Percentiles rank a stretch among this genome's conserved stretches.
Conservation (phyloP, 2,329 filamentous ascomycete species). For the Cladobotryum mycophilum region DNA sequence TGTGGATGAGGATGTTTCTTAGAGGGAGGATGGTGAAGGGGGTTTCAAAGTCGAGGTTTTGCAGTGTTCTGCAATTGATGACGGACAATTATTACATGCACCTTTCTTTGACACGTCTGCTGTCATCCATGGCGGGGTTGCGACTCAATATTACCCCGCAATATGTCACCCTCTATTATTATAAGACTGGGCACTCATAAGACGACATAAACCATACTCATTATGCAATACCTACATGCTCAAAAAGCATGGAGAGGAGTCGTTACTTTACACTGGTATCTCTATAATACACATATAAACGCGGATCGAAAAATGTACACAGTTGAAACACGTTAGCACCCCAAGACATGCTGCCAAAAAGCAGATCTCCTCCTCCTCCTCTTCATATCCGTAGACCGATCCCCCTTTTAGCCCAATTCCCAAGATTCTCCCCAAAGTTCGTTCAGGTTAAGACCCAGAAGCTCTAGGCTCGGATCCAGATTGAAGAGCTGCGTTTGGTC, state of each 20-base stretch:
- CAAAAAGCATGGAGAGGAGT: slow-evolving; percentile 2
- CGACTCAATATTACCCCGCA: not conserved
- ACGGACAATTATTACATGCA: too few relatives aligned
- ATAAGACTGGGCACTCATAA: too few relatives aligned
- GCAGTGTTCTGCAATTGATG: too few relatives aligned
- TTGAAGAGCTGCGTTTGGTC: slow-evolving; percentile 37
- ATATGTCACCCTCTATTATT: too few relatives aligned
- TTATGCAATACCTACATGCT: not conserved
- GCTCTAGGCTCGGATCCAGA: slow-evolving; percentile 48
- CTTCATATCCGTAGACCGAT: not conserved
- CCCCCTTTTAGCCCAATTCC: slow-evolving; percentile 30
- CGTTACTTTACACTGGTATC: slow-evolving; percentile 13
- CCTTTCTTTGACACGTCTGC: too few relatives aligned
- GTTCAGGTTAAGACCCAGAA: slow-evolving; percentile 48
- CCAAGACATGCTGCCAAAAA: too few relatives aligned
- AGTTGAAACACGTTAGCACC: too few relatives aligned
- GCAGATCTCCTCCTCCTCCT: not conserved
- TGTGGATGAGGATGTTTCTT: too few relatives aligned
- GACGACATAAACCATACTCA: not conserved
- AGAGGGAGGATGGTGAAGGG: too few relatives aligned
- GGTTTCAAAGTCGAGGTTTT: too few relatives aligned
- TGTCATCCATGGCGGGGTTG: too few relatives aligned
- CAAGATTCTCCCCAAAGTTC: slow-evolving; percentile 50
- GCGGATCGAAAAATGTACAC: not conserved
- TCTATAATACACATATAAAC: slow-evolving; percentile 12